A percentile compares a stretch with the other conserved stretches of the same genome.
phyloP scores from a whole-genome alignment of 148 eudicot species.

The Mesembryanthemum crystallinum region DNA sequence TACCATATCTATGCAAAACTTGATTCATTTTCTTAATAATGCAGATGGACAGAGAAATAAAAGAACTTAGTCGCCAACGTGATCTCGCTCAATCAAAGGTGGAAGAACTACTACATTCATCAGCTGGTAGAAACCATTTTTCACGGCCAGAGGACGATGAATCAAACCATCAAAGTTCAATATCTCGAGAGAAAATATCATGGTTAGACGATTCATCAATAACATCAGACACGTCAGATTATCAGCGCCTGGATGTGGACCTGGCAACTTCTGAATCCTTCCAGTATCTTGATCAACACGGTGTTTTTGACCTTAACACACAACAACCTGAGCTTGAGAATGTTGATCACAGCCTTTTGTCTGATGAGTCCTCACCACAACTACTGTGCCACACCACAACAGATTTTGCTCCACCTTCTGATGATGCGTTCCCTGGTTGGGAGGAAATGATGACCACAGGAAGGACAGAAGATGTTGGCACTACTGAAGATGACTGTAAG shows the following conservation, averaged over 20 bases:
- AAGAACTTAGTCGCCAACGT: slow-evolving; percentile 67
- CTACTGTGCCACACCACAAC: slow-evolving; percentile 30
- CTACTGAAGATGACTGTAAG: slow-evolving; percentile 54
- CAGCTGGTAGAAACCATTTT: slow-evolving; percentile 26
- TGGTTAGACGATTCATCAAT: slow-evolving; percentile 64
- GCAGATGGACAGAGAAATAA: slow-evolving; percentile 89
- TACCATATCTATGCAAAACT: neutral
- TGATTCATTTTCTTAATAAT: slow-evolving; percentile 1
- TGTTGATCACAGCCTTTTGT: slow-evolving; percentile 43
- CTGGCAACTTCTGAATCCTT: slow-evolving; percentile 36
- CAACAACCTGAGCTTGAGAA: slow-evolving; percentile 33
- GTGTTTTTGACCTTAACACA: slow-evolving; percentile 22
- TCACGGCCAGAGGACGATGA: slow-evolving; percentile 42
- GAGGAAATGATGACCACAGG: slow-evolving; percentile 13
- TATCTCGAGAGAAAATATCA: slow-evolving; percentile 38
- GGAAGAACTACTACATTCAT: slow-evolving; percentile 53
- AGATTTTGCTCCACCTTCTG: slow-evolving; percentile 36
- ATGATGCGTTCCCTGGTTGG: slow-evolving; percentile 15
- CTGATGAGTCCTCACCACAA: slow-evolving; percentile 45
- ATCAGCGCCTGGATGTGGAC: slow-evolving; percentile 46
- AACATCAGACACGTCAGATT: slow-evolving; percentile 59
- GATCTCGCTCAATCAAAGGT: slow-evolving; percentile 70
- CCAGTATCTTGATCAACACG: slow-evolving; percentile 36
- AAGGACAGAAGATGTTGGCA: slow-evolving; percentile 20
- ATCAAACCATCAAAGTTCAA: slow-evolving; percentile 18